These are phyloP conservation scores for Pleurotus ostreatus DNA, from an alignment of 768 basidiomycete genomes.

Conservation along the genomic window DNA sequence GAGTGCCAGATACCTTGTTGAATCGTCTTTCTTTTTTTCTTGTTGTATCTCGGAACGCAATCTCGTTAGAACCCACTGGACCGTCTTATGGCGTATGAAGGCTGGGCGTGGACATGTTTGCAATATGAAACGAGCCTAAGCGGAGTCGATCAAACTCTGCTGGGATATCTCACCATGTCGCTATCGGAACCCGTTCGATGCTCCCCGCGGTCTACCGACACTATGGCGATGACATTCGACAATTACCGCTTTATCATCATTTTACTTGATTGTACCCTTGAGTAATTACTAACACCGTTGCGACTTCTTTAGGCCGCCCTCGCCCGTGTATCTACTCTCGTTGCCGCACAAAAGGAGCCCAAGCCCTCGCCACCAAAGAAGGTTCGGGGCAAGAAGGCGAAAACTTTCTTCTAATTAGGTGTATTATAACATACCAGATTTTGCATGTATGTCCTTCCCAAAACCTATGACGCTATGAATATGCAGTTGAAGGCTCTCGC, in stretches of 20 bases:
- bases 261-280: slow-evolving; percentile 13
- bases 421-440: slow-evolving; percentile 13
- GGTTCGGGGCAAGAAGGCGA: slow-evolving; percentile 65
- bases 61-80: slow-evolving; percentile 94
- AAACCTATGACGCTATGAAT: slow-evolving; percentile 20
- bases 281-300: slow-evolving; percentile 24
- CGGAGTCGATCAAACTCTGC: slow-evolving; percentile 59
- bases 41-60: slow-evolving; percentile 40
- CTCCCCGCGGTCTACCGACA: slow-evolving; percentile 63
- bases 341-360: slow-evolving; percentile 67
- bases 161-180: slow-evolving; percentile 61
- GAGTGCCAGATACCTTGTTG: slow-evolving; percentile 30
- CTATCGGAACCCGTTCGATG: slow-evolving; percentile 73
- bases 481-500: not conserved
- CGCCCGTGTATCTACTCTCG: slow-evolving; percentile 71
- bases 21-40: slow-evolving; percentile 11
- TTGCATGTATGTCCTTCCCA: slow-evolving; percentile 22
- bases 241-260: slow-evolving; percentile 14
- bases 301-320: slow-evolving; percentile 54
- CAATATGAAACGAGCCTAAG: slow-evolving; percentile 56
- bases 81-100: slow-evolving; percentile 62
- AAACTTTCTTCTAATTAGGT: slow-evolving; percentile 19
- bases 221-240: slow-evolving; percentile 61
- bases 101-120: slow-evolving; percentile 94
- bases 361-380: slow-evolving; percentile 67